These are phyloP conservation scores for Handroanthus guayacan DNA, from an alignment of 257 asterid species.

Conservation along the genomic window DNA sequence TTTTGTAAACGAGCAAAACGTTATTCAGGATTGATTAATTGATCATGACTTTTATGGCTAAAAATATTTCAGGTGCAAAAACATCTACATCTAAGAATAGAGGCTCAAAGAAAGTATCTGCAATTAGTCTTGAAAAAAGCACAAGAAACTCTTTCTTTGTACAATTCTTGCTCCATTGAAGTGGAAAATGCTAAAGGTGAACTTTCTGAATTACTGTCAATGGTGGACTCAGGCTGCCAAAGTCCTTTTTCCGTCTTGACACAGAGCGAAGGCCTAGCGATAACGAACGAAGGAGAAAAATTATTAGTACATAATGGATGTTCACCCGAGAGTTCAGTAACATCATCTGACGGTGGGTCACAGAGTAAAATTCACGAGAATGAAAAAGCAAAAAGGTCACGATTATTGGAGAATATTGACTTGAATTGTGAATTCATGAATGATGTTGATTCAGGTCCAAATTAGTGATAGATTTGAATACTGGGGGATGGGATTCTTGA, in stretches of 20 bases:
- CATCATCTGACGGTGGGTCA: constrained; percentile 59
- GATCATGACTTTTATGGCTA: not conserved
- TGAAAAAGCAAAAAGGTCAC: constrained; percentile 24
- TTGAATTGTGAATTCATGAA: constrained; percentile 53
- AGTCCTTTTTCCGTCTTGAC: constrained; percentile 60
- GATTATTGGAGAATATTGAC: constrained; percentile 58
- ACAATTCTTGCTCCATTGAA: constrained; percentile 56
- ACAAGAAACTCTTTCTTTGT: constrained; percentile 67
- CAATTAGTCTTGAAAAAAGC: constrained; percentile 78
- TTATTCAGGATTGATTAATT: not conserved
- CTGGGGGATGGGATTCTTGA: constrained; percentile 39
- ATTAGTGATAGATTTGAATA: constrained; percentile 55
- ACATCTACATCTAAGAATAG: constrained; percentile 78
- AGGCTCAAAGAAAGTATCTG: constrained; percentile 87
- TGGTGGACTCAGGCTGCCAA: constrained; percentile 61
- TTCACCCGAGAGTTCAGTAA: constrained; percentile 64
- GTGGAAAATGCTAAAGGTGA: constrained; percentile 69
- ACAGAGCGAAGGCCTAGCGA: constrained; percentile 48
- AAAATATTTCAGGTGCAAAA: constrained; percentile 67
- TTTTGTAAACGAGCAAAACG: no score
- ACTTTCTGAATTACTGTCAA: constrained; percentile 66
- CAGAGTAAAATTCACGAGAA: constrained; percentile 22
- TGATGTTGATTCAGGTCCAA: constrained; percentile 47
- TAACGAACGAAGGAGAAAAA: constrained; percentile 36
- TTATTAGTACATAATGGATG: constrained; percentile 38